phyloP scores from a whole-genome alignment of 192 early-diverging fungal species.

The Linnemannia hyalina region DNA sequence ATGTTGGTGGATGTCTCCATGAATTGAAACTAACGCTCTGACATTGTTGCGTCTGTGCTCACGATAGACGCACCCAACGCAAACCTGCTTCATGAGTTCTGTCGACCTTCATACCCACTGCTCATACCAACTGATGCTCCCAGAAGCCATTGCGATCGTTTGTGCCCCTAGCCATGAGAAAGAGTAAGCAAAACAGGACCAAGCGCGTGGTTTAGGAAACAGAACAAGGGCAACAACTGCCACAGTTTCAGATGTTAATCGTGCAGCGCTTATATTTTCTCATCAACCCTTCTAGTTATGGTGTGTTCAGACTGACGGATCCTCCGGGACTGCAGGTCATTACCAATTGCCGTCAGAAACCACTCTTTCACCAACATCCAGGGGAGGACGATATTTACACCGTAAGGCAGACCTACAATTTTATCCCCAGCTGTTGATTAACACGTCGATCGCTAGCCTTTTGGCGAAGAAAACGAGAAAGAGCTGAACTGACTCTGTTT shows the following conservation, averaged over 20 bases:
- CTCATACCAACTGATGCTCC: constrained; percentile 91
- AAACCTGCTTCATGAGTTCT: constrained; percentile 94
- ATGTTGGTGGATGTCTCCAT: not conserved
- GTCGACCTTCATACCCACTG: constrained; percentile 94
- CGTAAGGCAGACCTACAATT: constrained; percentile 30
- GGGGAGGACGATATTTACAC: constrained; percentile 68
- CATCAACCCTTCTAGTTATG: constrained; percentile 62
- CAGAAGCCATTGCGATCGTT: constrained; percentile 95
- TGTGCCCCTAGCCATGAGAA: constrained; percentile 80
- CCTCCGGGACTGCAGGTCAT: constrained; percentile 87
- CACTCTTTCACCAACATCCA: constrained; percentile 87
- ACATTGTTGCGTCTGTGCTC: not conserved
- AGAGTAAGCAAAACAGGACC: constrained; percentile 54
- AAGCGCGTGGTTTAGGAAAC: not conserved
- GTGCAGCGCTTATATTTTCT: not conserved
- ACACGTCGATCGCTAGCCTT: not conserved
- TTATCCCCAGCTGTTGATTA: not conserved
- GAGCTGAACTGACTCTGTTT: not conserved
- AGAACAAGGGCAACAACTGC: not conserved
- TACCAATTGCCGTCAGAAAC: constrained; percentile 74
- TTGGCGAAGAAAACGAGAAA: not conserved
- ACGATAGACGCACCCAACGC: constrained; percentile 86
- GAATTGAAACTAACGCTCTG: not conserved
- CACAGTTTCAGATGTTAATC: not conserved
- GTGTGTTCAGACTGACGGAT: constrained; percentile 90